Evolutionary conservation across 192 early-diverging fungal genomes (phyloP), one percentile per base, ranked within the genome.

Genomic region (Funneliformis geosporum): DNA sequence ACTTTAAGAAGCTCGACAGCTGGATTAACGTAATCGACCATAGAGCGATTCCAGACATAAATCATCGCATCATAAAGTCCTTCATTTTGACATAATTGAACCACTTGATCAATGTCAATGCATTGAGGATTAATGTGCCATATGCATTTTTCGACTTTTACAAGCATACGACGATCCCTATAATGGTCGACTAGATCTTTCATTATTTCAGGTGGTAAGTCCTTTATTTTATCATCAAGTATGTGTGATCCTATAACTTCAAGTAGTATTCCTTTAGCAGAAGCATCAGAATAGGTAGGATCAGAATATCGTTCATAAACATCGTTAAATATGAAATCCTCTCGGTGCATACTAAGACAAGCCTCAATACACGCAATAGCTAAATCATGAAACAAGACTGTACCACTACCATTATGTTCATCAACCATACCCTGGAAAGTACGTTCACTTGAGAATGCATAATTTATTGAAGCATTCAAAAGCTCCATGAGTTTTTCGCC

Each of bases 41-140:
- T 89, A 40, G 87, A 88, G 33, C 83, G 83, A 78, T 89, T 90
- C 88, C 87, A 90, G 0, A 90, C 89, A 67, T 89, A 90, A 44
- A 89, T 90, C 78, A 88, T 83, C 2, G 86, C 89, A 21, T 86
- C 86, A 79, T 88, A 90, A 9, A 90, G 74, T 18, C 84, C 80
- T 72, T 90, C 86, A 2, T 82, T 84, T 18, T 87, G 86, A 73
- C 89, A 90, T 59, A 89, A 75, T 21, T 84, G 83, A 38, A 90
- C 86, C 38, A 90, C 84, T 71, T 90, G 87, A 81, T 90, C 84
- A 77, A 90, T 89, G 73, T 89, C 88, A 2, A 90, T 77, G 43
- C 84, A 84, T 33, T 88, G 85, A 43, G 88, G 88, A 11, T 85
- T 84, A 16, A 89, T 87, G 40, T 88, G 89, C 78, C 87, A 89